Conservation (phyloP, 805 yeast species). For the Diddensiella caesifluorescens region DNA sequence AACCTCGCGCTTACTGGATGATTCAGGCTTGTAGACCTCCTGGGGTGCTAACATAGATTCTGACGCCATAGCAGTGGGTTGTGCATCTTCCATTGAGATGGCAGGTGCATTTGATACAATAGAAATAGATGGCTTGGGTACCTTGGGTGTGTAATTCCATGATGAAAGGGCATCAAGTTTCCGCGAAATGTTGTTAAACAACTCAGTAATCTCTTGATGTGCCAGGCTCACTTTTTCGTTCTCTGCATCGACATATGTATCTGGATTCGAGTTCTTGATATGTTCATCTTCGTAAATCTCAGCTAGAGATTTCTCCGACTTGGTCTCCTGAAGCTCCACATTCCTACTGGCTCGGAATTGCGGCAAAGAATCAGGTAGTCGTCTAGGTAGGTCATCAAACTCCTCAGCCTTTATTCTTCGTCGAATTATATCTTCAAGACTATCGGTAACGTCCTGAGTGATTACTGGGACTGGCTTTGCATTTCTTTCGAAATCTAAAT, state of each 20-base stretch:
- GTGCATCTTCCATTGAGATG: conserved; percentile 92
- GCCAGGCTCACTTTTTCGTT: conserved; percentile 62
- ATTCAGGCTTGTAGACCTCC: conserved; percentile 61
- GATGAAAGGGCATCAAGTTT: conserved; percentile 85
- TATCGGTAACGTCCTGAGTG: conserved; percentile 80
- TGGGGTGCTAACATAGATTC: conserved; percentile 88
- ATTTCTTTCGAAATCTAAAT: conserved; percentile 85
- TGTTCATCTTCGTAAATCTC: conserved; percentile 88
- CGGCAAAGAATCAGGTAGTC: conserved; percentile 61
- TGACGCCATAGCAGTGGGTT: conserved; percentile 74
- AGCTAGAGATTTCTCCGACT: conserved; percentile 83
- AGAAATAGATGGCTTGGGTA: conserved; percentile 71
- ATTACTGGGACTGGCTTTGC: conserved; percentile 95
- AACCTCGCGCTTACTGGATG: conserved; percentile 47
- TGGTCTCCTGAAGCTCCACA: conserved; percentile 72
- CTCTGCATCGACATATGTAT: conserved; percentile 42
- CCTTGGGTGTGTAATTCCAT: conserved; percentile 93
- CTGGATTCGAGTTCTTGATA: conserved; percentile 33
- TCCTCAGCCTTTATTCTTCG: conserved; percentile 67
- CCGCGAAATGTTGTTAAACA: conserved; percentile 58
- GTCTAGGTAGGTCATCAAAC: conserved; percentile 79
- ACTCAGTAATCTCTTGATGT: conserved; percentile 69
- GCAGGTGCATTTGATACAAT: conserved; percentile 80
- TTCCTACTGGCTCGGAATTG: conserved; percentile 40
- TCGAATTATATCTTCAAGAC: conserved; percentile 82